Conservation (phyloP, 2,329 filamentous ascomycete species). For the Blumeria graminis region DNA sequence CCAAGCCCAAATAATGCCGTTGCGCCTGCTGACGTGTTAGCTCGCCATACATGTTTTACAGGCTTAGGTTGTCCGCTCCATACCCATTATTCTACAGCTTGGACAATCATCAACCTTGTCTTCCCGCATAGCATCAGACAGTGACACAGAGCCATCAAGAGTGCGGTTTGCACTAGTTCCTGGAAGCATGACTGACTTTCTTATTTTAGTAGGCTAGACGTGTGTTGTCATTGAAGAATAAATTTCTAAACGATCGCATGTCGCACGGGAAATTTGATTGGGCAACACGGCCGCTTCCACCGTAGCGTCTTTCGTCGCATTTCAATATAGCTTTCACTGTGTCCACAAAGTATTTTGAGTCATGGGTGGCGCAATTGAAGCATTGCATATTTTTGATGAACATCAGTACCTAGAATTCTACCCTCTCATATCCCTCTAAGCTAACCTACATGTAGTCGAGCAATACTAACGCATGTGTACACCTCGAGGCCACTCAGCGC, state of each 20-base stretch:
- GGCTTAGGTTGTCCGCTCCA: not conserved
- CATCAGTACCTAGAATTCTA: conserved; percentile 39
- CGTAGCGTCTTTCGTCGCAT: no score
- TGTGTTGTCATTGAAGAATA: no score
- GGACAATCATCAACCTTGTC: conserved; percentile 18
- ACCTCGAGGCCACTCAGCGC: conserved; percentile 58
- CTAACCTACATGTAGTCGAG: conserved; percentile 30
- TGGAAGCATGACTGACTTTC: not conserved
- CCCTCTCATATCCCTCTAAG: conserved; percentile 2
- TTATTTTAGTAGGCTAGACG: no score
- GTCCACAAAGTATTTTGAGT: conserved; percentile 12
- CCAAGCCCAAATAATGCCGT: conserved; percentile 53
- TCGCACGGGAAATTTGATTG: no score
- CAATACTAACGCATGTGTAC: conserved; percentile 76
- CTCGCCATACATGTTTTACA: not conserved
- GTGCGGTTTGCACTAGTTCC: conserved; percentile 5
- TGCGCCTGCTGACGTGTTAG: conserved; percentile 28
- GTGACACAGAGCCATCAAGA: conserved; percentile 10
- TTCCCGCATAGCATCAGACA: conserved; percentile 10
- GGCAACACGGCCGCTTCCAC: no score
- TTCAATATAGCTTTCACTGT: no score
- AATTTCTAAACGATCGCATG: no score
- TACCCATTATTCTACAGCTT: conserved; percentile 14
- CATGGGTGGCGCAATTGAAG: conserved; percentile 79
- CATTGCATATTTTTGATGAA: conserved; percentile 92